These are phyloP conservation scores for Alternaria ethzedia DNA, from an alignment of 2,329 filamentous ascomycete genomes.

Conservation along the genomic window DNA sequence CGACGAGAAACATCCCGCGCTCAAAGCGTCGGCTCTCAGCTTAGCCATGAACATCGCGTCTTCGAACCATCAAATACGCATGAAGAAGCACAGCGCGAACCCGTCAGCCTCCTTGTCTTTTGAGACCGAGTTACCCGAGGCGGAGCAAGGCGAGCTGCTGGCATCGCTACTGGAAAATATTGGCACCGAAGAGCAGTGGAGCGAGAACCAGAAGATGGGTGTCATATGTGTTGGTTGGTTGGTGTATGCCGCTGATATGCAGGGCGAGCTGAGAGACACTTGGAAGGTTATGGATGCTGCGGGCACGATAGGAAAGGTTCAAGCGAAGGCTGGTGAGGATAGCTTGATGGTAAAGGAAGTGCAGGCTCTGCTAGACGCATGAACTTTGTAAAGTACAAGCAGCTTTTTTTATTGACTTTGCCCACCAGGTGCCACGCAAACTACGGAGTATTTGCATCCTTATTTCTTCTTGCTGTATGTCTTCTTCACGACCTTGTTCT, in stretches of 20 bases:
- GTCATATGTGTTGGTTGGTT: slow-evolving; percentile 78
- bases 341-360: slow-evolving; percentile 46
- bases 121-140: slow-evolving; percentile 62
- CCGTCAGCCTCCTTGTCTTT: slow-evolving; percentile 15
- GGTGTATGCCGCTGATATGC: slow-evolving; percentile 70
- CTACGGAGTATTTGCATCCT: too few species aligned
- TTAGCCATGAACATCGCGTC: slow-evolving; percentile 83
- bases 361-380: too few species aligned
- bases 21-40: slow-evolving; percentile 81
- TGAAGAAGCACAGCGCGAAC: slow-evolving; percentile 55
- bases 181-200: slow-evolving; percentile 53
- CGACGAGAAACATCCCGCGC: slow-evolving; percentile 73
- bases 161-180: slow-evolving; percentile 83
- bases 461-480: too few species aligned
- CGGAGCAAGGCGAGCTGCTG: slow-evolving; percentile 79
- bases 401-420: too few species aligned
- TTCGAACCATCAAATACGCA: slow-evolving; percentile 70
- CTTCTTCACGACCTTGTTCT: too few species aligned
- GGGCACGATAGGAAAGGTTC: slow-evolving; percentile 59
- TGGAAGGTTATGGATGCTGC: slow-evolving; percentile 77
- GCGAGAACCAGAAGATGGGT: slow-evolving; percentile 78
- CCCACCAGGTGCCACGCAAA: too few species aligned
- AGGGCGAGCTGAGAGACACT: slow-evolving; percentile 82
- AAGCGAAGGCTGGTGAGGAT: slow-evolving; percentile 33
- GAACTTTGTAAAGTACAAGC: too few species aligned